phyloP scores from a whole-genome alignment of 2,329 filamentous ascomycete genomes.

The Graphiopsis chlorocephala region DNA sequence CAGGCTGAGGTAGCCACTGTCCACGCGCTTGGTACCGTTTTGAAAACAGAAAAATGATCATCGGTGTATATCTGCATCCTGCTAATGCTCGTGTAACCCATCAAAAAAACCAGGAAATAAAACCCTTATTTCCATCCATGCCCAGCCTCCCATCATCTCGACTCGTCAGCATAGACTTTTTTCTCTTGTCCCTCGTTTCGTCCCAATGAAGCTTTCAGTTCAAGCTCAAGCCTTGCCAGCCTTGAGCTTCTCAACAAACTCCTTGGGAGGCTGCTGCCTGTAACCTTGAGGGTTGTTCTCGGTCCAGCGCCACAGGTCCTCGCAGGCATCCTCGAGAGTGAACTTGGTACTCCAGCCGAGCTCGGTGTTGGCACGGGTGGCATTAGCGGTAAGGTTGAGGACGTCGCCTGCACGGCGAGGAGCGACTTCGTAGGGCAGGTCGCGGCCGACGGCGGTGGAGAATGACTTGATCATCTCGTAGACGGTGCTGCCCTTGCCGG shows the following conservation, averaged over 20 bases:
- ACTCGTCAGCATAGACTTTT: background rate
- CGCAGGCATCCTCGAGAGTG: constrained; percentile 88
- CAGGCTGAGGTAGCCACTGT: background rate
- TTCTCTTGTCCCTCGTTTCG: background rate
- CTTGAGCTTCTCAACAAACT: constrained; percentile 62
- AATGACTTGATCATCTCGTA: constrained; percentile 98
- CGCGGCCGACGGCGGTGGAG: constrained; percentile 76
- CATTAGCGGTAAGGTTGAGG: constrained; percentile 89
- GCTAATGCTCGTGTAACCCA: background rate
- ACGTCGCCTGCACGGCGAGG: constrained; percentile 84
- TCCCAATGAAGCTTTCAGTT: background rate
- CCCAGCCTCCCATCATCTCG: background rate
- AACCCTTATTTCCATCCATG: background rate
- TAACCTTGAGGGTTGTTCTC: constrained; percentile 96
- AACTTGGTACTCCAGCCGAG: constrained; percentile 88
- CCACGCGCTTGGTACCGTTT: background rate
- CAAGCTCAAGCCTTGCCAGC: constrained; percentile 22
- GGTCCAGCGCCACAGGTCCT: constrained; percentile 95
- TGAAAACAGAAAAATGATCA: background rate
- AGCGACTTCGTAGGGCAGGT: constrained; percentile 83
- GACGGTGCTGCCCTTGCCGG: constrained; percentile 90
- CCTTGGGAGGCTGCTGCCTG: constrained; percentile 81
- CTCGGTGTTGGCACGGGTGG: constrained; percentile 80
- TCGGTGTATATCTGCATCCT: background rate
- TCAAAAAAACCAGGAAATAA: background rate